Evolutionary conservation across 2,329 filamentous ascomycete genomes (phyloP), one percentile per base, ranked within the genome.

Genomic region (Didymosphaeria variabile): DNA sequence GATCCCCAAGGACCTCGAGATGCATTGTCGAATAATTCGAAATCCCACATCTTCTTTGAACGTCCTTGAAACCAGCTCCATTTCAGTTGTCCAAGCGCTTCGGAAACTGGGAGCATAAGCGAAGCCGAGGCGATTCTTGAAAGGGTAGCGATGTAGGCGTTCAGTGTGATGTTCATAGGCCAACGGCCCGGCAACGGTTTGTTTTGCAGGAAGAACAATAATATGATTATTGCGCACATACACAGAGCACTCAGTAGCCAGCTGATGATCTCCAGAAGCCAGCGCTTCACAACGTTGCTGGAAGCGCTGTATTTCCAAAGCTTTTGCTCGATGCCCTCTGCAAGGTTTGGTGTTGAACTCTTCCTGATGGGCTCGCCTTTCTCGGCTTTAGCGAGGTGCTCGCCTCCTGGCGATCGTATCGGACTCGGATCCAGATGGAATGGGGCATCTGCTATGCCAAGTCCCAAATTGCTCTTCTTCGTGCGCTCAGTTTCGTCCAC

Each of bases 1-100:
- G 57, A 47, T 17, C 52, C 60, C 57, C 52, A 62, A 5, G 60
- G 57, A 19, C 60, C 57, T 23, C 60, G 36, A 8, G 60, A 62
- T 7, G 60, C 56, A 38, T 59, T 59, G 29, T 69, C 65, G 38
- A 68, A 69, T 17, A 61, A 44, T 52, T 72, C 67, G 52, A 70
- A 70, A 46, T 68, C 66, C 34, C 58, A 53, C 19, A 69, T 59
- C 32, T 59, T 54, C 34, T 49, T 59, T 10, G 57, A 42, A 44
- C n/a, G 31, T 19, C 54, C 49, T 32, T 42, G 42, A 40, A 67
- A 67, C 67, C 66, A 69, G 29, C 46, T 57, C 66, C 66, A 69
- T 55, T 68, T 68, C 29, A 66, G 40, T 38, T 69, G 66, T 1
- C 67, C 64, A 13, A 69, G 29, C 32, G 57, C 54, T 36, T 68